Percentiles rank a stretch among this genome's conserved stretches.
phyloP scores from a whole-genome alignment of 495 filamentous ascomycete genomes.

The Neurospora sp. region DNA sequence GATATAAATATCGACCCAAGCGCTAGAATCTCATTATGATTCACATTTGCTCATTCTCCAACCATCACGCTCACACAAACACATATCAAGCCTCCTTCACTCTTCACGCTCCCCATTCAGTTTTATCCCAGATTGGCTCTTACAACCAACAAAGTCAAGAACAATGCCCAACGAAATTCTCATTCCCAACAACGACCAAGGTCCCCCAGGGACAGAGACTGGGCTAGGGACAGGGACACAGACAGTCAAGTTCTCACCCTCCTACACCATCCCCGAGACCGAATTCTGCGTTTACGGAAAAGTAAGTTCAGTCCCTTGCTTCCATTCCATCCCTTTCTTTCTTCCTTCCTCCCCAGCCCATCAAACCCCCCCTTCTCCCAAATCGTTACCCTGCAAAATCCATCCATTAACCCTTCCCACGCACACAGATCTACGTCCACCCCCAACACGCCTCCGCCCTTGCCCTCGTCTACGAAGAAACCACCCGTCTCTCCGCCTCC shows the following conservation, averaged over 20 bases:
- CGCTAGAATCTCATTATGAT: not conserved
- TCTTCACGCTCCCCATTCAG: no score
- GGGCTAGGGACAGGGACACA: no score
- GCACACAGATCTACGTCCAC: conserved; percentile 18
- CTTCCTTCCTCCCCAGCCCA: no score
- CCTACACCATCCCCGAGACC: not conserved
- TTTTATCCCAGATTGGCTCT: no score
- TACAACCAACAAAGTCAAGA: not conserved
- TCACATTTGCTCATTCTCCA: not conserved
- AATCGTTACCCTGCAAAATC: no score
- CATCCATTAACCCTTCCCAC: no score
- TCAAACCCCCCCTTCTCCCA: no score
- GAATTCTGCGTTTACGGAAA: conserved; percentile 10
- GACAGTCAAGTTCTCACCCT: not conserved
- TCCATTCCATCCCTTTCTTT: not conserved
- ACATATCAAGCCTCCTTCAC: not conserved
- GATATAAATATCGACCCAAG: not conserved
- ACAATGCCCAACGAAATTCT: not conserved
- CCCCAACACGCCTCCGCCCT: conserved; percentile 28
- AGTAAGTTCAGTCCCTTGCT: not conserved
- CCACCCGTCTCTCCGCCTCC: conserved; percentile 18
- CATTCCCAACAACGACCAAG: not conserved
- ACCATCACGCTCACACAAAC: not conserved
- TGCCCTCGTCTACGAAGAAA: conserved; percentile 24
- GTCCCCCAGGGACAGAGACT: not conserved